Conservation (phyloP, 2,329 filamentous ascomycete genomes). For the Fusarium verticillioides region DNA sequence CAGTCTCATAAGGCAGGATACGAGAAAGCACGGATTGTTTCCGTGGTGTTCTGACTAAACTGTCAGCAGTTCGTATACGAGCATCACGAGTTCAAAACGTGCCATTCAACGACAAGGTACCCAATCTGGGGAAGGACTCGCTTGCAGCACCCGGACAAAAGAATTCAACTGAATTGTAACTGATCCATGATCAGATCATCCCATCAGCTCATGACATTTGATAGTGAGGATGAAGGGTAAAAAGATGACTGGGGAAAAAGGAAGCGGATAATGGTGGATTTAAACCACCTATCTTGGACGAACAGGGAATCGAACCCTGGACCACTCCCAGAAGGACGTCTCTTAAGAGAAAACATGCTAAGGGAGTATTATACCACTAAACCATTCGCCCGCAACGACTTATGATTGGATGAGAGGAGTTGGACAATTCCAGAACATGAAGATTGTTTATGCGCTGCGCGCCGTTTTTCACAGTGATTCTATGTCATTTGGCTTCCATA, state of each 20-base stretch:
- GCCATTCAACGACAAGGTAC: not conserved
- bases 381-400: conserved; percentile 13
- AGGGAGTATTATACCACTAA: conserved; percentile 34
- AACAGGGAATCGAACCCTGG: conserved; percentile 39
- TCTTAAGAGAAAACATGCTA: conserved; percentile 2
- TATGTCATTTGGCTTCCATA: accelerated
- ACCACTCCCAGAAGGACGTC: conserved; percentile 22
- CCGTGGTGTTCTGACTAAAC: not conserved
- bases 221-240: not conserved
- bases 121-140: not conserved
- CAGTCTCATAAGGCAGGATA: not conserved
- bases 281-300: conserved; percentile 20
- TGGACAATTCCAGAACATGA: accelerated
- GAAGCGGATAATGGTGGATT: conserved; percentile 14
- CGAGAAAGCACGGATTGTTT: not conserved
- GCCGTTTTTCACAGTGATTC: accelerated
- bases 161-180: not conserved
- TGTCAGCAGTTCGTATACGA: not conserved
- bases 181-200: not conserved
- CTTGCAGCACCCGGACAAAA: not conserved
- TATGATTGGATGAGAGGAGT: not conserved
- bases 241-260: not conserved
- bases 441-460: accelerated
- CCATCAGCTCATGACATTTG: not conserved
- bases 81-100: not conserved